Base-by-base conservation (phyloP, 352 stramenopile genomes). In the Phytophthora boehmeriae region DNA sequence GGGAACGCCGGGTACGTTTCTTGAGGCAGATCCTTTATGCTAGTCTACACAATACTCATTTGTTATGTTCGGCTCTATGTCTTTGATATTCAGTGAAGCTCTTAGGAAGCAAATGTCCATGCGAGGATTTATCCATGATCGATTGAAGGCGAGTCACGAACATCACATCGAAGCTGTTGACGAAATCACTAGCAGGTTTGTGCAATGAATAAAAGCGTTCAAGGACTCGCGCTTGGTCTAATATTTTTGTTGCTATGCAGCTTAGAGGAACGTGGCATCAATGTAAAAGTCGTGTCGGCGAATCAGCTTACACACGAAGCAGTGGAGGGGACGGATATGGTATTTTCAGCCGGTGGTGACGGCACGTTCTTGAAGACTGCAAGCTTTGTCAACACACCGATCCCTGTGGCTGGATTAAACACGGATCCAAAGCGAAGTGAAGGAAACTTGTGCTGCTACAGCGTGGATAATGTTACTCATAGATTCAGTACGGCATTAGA, bases 31-130 rank as follows among this genome's bases (percentile, higher is more conserved):
- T 38, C 25, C 36, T 13, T 35, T 43, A 14, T 59, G 13, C n/a
- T 8, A 27, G 22, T 25, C 35, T 30, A 52, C 23, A 35, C 27
- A 22, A 52, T 76, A n/a, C 56, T 11, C 4, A 47, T 19, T 14
- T 48, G 25, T 14, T 48, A 20, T 47, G 41, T 13, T 9, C 10
- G 14, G 34, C 34, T 39, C 58, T 17, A 38, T 38, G 5, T 47
- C 16, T 70, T 14, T 32, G 9, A 70, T 52, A 47, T 59, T 14
- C 41, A 94, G 84, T n/a, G 87, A 96, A 66, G 86, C 83, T 19
- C 60, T 96, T 42, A 81, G 86, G 22, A 96, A 96, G 76, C 85
- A 96, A 74, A 94, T 96, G 87, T 96, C 87, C 2, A 93, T 96
- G 87, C 83, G 87, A 53, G 87, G 87, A 28, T 96, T 96, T 55